phyloP scores from a whole-genome alignment of 2,329 filamentous ascomycete species.

The Elsinoe arachidis region DNA sequence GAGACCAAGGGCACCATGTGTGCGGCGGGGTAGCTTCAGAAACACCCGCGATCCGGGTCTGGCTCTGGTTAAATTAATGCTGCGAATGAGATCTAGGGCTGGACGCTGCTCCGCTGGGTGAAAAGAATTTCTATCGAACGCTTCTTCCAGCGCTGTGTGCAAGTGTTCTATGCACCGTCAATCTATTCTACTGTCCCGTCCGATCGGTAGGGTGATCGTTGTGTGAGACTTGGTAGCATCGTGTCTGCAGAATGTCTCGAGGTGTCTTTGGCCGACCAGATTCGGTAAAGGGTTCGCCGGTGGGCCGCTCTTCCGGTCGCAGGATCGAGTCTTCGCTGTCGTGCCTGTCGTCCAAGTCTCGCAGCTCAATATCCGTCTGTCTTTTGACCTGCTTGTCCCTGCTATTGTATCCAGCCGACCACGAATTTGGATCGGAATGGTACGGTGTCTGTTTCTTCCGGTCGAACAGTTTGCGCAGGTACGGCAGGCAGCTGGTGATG shows the following conservation, averaged over 20 bases:
- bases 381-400: neutral
- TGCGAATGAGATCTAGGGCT: no score
- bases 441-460: neutral
- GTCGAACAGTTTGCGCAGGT: neutral
- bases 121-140: no score
- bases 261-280: neutral
- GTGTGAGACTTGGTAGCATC: neutral
- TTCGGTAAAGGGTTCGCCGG: neutral
- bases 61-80: no score
- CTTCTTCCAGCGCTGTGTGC: no score
- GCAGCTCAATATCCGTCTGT: neutral
- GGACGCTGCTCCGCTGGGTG: no score
- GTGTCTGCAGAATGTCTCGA: neutral
- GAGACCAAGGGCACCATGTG: no score
- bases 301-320: neutral
- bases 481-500: slow-evolving; percentile 12
- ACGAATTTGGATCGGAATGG: slow-evolving; percentile 1
- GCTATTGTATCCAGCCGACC: neutral
- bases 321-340: slow-evolving; percentile 9
- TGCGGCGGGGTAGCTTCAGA: no score
- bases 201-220: neutral
- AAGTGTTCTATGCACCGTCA: neutral
- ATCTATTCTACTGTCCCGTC: neutral
- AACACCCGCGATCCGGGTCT: no score
- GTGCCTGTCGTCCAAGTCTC: neutral